Base-by-base conservation (phyloP, 139 green algal species). In the Bryopsis sp. region DNA sequence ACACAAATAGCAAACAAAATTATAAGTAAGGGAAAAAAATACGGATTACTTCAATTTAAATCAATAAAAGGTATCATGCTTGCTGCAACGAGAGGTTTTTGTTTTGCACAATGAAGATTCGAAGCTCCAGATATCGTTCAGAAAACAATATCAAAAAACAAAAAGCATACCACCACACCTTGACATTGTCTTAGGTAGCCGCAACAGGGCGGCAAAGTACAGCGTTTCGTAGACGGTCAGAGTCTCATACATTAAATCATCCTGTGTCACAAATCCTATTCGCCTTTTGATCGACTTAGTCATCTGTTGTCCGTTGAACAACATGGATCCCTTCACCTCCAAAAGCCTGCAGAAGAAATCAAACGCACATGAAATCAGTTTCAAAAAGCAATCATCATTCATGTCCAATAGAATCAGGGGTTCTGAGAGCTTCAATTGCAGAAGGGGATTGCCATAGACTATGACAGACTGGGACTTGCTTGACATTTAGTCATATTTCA, bases 171-270 rank as follows among this genome's bases (percentile, higher is more conserved):
- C n/a, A n/a, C n/a, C 58, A 15, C 35, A 71, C 35, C 64, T 58
- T 37, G 65, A 64, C 88, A 91, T 93, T 31, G 58, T 59, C 39
- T 74, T 71, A 0, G 90, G 88, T 70, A 96, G 78, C 24, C 88
- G 82, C 68, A 97, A 84, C 70, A 86, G 76, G 11, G 89, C 90
- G 1, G 90, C 85, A 67, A 87, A 95, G 75, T 85, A 87, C 39
- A 92, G 74, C 35, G 81, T 90, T 73, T 84, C 75, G 36, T 89
- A 85, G 29, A 92, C 84, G 0, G 87, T 95, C 48, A 95, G 77
- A 19, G 73, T 72, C 54, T 87, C 81, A 74, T 85, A 90, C 34
- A 97, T 73, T 54, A 96, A 66, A 79, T 96, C 91, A 62, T 96
- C 91, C 81, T 97, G 90, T 54, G 57, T 2, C 33, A 54, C 62